Evolutionary conservation across 2,329 filamentous ascomycete species (phyloP).

Genomic region (Pseudonectria buxi): DNA sequence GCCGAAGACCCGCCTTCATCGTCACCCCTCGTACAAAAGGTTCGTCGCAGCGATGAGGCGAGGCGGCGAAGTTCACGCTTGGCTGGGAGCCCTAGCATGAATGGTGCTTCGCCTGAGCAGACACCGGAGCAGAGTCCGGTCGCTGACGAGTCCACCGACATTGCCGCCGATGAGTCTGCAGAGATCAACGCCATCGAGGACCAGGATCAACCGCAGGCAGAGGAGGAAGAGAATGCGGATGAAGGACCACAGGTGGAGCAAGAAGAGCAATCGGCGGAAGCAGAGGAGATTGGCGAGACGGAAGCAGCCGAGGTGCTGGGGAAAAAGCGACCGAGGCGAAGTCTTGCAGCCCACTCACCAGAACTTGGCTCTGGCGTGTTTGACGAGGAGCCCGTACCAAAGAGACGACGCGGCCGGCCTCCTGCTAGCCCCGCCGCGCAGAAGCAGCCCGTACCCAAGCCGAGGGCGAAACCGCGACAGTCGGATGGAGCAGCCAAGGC

Average conservation of each 20-base stretch:
- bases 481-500: too few species aligned
- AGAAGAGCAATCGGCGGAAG: conserved; percentile 19
- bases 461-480: conserved; percentile 8
- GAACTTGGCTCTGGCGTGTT: conserved; percentile 32
- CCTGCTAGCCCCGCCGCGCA: conserved; percentile 37
- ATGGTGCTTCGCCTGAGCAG: conserved; percentile 29
- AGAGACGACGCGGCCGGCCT: conserved; percentile 29
- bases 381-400: conserved; percentile 30
- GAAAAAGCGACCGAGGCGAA: conserved; percentile 36
- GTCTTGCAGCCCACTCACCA: conserved; percentile 31
- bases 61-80: conserved; percentile 14
- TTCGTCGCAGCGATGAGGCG: conserved; percentile 28
- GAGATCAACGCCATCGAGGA: conserved; percentile 7
- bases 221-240: conserved; percentile 9
- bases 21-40: conserved; percentile 40
- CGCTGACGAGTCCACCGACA: conserved; percentile 2
- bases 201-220: neutral
- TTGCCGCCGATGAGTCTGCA: conserved; percentile 4
- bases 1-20: conserved; percentile 24
- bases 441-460: conserved; percentile 28
- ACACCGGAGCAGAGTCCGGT: conserved; percentile 1
- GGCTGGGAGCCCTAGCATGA: conserved; percentile 15
- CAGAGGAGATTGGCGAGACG: conserved; percentile 36
- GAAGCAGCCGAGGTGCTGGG: conserved; percentile 38
- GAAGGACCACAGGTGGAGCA: conserved; percentile 16